phyloP scores from a whole-genome alignment of 2,329 filamentous ascomycete species.

The Colletotrichum sp. region DNA sequence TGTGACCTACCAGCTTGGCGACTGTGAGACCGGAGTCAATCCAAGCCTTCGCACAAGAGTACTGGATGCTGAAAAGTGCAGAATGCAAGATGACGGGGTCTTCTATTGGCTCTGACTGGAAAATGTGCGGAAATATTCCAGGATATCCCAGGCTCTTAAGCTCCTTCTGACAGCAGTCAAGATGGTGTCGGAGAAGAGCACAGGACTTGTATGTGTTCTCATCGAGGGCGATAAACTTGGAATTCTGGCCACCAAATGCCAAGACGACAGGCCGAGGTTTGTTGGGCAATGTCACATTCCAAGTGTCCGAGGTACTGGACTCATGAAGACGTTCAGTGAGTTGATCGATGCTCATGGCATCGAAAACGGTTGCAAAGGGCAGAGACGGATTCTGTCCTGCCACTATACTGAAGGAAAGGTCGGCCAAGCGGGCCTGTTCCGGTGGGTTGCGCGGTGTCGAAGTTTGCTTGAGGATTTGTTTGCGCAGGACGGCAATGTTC shows the following conservation, averaged over 20 bases:
- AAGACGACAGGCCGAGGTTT: slow-evolving; percentile 31
- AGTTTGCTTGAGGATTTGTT: neutral
- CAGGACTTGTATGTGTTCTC: slow-evolving; percentile 24
- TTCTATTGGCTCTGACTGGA: slow-evolving; percentile 25
- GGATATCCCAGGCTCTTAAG: slow-evolving; percentile 28
- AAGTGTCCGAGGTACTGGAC: neutral
- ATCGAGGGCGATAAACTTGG: neutral
- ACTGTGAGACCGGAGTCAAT: neutral
- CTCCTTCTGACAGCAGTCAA: slow-evolving; percentile 36
- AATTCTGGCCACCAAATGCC: slow-evolving; percentile 41
- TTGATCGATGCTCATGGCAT: neutral
- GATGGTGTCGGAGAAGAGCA: slow-evolving; percentile 24
- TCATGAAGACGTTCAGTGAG: neutral
- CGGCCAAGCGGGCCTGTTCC: neutral
- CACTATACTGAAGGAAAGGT: neutral
- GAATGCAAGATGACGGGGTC: slow-evolving; percentile 38
- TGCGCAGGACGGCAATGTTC: neutral
- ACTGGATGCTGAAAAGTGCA: slow-evolving; percentile 21
- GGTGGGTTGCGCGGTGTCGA: neutral
- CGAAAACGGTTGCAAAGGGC: neutral
- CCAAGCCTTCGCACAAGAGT: neutral
- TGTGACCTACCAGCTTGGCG: slow-evolving; percentile 29
- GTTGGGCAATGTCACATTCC: slow-evolving; percentile 8
- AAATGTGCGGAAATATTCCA: slow-evolving; percentile 33
- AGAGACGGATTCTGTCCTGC: neutral